Conservation (phyloP, 1,139 yeast genomes). For the Scheffersomyces illinoinensis region DNA sequence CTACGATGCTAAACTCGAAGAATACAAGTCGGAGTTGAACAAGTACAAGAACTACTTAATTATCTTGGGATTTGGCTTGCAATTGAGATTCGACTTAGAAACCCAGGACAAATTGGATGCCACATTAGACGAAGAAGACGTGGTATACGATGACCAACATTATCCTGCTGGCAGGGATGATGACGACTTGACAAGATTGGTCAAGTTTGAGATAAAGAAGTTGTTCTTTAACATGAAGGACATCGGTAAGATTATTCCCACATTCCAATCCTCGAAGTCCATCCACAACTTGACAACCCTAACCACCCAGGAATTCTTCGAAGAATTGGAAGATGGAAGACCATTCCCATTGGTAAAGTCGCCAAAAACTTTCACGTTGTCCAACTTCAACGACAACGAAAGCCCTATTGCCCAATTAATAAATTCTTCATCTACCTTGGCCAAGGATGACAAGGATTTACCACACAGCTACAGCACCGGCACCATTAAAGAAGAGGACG, state of each 20-base stretch:
- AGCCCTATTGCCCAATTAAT: constrained; percentile 42
- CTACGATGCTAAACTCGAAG: constrained; percentile 41
- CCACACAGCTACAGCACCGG: constrained; percentile 32
- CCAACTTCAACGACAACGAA: constrained; percentile 38
- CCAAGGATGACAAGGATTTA: constrained; percentile 17
- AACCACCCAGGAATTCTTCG: constrained; percentile 5
- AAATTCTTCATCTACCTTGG: constrained; percentile 12
- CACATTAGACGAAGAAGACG: constrained; percentile 4
- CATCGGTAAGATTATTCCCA: constrained; percentile 39
- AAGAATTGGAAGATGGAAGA: constrained; percentile 2
- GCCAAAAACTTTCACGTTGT: constrained; percentile 44
- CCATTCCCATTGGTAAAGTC: constrained; percentile 39
- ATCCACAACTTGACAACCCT: constrained; percentile 28
- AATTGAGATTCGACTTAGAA: constrained; percentile 46
- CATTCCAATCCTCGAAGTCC: constrained; percentile 36
- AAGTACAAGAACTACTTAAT: constrained; percentile 49
- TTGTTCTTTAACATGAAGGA: constrained; percentile 38
- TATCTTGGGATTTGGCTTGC: constrained; percentile 50
- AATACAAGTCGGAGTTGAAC: constrained; percentile 45
- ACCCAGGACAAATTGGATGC: constrained; percentile 25
- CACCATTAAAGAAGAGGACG: constrained; percentile 45
- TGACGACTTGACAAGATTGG: constrained; percentile 36
- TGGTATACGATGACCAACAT: constrained; percentile 1
- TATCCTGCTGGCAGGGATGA: constrained; percentile 10
- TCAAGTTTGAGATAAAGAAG: constrained; percentile 39